A percentile compares a stretch with the other conserved stretches of the same genome.
Conservation (phyloP, 305 asterid genomes). For the Plantago coronopus region DNA sequence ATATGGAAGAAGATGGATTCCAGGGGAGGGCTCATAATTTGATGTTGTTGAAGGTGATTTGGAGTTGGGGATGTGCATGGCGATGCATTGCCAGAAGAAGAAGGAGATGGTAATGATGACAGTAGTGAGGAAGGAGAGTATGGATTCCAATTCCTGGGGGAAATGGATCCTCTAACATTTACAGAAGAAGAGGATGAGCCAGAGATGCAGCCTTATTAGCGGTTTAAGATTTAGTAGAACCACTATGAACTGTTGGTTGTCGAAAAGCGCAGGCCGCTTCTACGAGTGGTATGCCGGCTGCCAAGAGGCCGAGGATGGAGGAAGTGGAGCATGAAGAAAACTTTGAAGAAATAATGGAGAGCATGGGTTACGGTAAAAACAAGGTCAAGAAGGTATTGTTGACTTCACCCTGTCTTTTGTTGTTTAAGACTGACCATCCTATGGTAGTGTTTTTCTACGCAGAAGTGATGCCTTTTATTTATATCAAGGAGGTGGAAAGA, state of each 20-base stretch:
- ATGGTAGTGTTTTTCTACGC: too few relatives aligned
- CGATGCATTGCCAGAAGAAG: background rate
- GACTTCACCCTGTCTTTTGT: background rate
- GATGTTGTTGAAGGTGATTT: background rate
- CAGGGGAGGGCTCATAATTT: background rate
- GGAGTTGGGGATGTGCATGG: background rate
- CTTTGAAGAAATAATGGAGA: conserved; percentile 5
- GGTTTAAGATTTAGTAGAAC: background rate
- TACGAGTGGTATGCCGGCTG: background rate
- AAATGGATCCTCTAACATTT: conserved; percentile 9
- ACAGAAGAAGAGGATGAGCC: conserved; percentile 8
- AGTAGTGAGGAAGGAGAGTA: conserved; percentile 5
- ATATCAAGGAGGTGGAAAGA: too few relatives aligned
- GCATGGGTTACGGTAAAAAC: conserved; percentile 1
- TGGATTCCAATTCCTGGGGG: conserved; percentile 2
- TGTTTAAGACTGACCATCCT: too few relatives aligned
- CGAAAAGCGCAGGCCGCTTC: background rate
- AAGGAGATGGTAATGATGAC: background rate
- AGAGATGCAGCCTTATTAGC: conserved; percentile 5
- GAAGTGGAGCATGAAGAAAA: background rate
- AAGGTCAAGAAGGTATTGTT: conserved; percentile 4
- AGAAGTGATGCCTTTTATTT: too few relatives aligned
- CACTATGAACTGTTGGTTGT: conserved; percentile 5
- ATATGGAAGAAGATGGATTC: background rate
- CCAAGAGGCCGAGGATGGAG: conserved; percentile 3